Evolutionary conservation across 2,329 filamentous ascomycete species (phyloP), one percentile per base, ranked within the genome.

Genomic region (Blumeria hordei): DNA sequence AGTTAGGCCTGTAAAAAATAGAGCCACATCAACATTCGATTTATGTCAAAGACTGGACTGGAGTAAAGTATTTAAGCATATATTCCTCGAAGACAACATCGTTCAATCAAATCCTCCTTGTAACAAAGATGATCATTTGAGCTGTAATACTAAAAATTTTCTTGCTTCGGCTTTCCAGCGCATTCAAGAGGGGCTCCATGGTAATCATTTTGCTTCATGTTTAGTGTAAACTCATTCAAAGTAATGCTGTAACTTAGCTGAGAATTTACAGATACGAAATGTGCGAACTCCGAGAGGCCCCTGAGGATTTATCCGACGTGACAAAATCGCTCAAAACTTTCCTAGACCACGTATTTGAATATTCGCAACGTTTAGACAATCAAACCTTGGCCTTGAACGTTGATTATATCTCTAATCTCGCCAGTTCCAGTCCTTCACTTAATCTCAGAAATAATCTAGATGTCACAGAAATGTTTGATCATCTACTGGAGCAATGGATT

Each of bases 401-500:
- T 28, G 21, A 28, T 28, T 28, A 4, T 28, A 28, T 28, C 21
- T 28, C 21, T 28, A 28, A 28, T 28, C 4, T 28, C 21, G 21
- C 21, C 21, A 28, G 21, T 28, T 28, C 21, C 21, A 21, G 44
- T 11, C 54, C 60, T 47, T 32, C 51, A 10, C 14, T 18, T 7
- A 32, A 45, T 18, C 28, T 56, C 11, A 37, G 52, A 7, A 50
- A 6, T n/a, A 14, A 51, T 10, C 55, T 57, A 9, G 57, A 60
- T 50, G 50, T 65, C 14, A 52, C 63, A n/a, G 55, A 57, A 16
- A 56, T 66, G 6, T 66, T 64, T 49, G 62, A 66, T 55, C 55
- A 60, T 9, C 49, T 66, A 18, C 60, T 64, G 21, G 60, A 61
- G 14, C 54, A 57, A 47, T 67, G 63, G 63, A 61, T 67, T 33